Evolutionary conservation across 1,284 basidiomycete species (phyloP).

Genomic region (Ganoderma leucocontextum): DNA sequence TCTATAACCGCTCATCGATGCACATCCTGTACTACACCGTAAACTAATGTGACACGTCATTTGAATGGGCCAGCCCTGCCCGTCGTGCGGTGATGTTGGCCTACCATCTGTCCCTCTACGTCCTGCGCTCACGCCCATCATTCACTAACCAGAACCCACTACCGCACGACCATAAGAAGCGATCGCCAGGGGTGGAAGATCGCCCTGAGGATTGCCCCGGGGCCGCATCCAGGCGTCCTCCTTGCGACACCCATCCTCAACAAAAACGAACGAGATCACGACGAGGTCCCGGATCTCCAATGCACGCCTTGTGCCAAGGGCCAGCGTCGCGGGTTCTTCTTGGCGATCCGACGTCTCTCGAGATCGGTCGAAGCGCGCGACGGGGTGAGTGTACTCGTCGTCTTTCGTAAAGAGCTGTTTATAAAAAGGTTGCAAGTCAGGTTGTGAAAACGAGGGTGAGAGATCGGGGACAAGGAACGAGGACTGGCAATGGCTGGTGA

Average conservation of each 20-base stretch:
- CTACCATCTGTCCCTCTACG: background rate
- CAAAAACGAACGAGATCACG: conserved; percentile 49
- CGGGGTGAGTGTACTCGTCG: conserved; percentile 3
- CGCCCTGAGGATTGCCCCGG: background rate
- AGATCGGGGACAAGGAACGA: background rate
- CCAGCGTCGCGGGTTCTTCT: conserved; percentile 37
- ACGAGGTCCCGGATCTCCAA: conserved; percentile 47
- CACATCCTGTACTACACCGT: background rate
- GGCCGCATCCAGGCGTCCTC: background rate
- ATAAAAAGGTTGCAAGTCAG: background rate
- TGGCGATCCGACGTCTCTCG: background rate
- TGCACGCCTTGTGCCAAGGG: conserved; percentile 43
- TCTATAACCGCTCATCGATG: too few relatives aligned
- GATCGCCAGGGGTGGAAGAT: background rate
- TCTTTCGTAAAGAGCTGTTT: conserved; percentile 4
- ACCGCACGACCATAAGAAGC: background rate
- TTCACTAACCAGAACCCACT: background rate
- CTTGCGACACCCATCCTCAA: conserved; percentile 40
- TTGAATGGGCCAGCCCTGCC: background rate
- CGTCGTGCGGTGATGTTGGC: background rate
- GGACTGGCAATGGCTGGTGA: too few relatives aligned
- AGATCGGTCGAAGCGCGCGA: background rate
- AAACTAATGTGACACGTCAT: background rate
- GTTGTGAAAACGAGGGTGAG: background rate
- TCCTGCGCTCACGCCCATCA: background rate